Base-by-base conservation (phyloP, 768 basidiomycete genomes). In the Sporobolomyces roseus region DNA sequence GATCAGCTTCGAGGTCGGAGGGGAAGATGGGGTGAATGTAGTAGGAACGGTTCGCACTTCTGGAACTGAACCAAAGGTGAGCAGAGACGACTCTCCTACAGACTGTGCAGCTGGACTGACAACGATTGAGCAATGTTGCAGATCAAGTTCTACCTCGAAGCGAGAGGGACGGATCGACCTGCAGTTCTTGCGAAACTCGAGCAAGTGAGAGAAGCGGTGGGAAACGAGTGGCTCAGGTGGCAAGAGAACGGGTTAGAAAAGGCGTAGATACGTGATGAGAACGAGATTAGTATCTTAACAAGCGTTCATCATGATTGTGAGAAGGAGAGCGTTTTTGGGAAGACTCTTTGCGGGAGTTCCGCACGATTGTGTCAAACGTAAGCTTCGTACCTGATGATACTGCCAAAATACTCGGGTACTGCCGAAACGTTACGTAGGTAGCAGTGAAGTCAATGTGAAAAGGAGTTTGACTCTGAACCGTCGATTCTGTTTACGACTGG, bases 101-200 rank as follows among this genome's bases (percentile, higher is more conserved):
- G 6, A 14, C 21, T 13, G 21, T 23, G 6, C 10, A 21, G 6
- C 10, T 46, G 12, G 45, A 46, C 7, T 7, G 6, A 46, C 9
- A 17, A 13, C 3, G 13, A n/a, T 36, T 45, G 43, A 29, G 10
- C 49, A 12, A 10, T 27, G 8, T 38, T 60, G 41, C 60, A 83
- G 88, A 89, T 92, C 79, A 93, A 93, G 77, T 91, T 88, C 77
- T 93, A 93, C 75, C 80, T 93, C 33, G 91, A 93, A 80, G 91
- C 89, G 16, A 83, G 81, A 55, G 89, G 90, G 0, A 80, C 77
- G 55, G 79, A 88, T 45, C 56, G 56, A 58, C 56, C 56, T 25
- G 41, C 38, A 10, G 56, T 58, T 14, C 56, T 58, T 3, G 4
- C 4, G 8, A 58, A 58, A 27, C 70, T 74, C 79, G 0, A 68